Evolutionary conservation across 306 rosid species (phyloP), one percentile per base, ranked within the genome.

Genomic region (Glycine soja): DNA sequence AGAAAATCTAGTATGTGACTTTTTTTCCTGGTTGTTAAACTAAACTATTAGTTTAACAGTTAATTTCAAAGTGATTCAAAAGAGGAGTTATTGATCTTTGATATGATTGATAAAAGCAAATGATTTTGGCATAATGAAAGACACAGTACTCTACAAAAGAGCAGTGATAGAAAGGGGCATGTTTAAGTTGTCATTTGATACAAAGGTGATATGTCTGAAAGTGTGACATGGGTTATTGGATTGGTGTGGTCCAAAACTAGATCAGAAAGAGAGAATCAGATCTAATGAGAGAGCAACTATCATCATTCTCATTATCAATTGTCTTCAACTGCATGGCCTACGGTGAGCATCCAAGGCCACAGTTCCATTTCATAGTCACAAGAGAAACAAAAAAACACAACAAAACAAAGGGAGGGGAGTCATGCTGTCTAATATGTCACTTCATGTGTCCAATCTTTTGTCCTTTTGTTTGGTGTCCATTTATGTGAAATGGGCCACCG

Each of bases 271-370:
- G 32, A 64, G 70, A 64, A 38, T 0, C 66, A 64, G 6, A 46
- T 59, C 46, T 12, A 61, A 59, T 66, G 40, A n/a, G 4, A 43
- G 4, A 43, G 46, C 38, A 42, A 70, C 3, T 36, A 36, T 36
- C 19, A 38, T 70, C 75, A 48, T 13, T 71, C 45, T 57, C 80
- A 54, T 63, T 61, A 68, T 78, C 54, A 19, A 53, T 70, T 68
- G 48, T 84, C 51, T 47, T 47, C 77, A 56, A 80, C 76, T 70
- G 43, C 58, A 38, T 76, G 74, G 70, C 80, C 79, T 61, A 62
- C 10, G 15, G 3, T 57, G 10, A 80, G 88, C 24, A 82, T 87
- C 86, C 84, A 72, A 87, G 59, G 88, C 43, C 46, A 54, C 12
- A 56, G 72, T 71, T 34, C 13, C 50, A 59, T 46, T 67, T 48